Evolutionary conservation across 164 flowering plant genomes (phyloP), one percentile per base, ranked within the genome.

Genomic region (Stephania cephalantha): DNA sequence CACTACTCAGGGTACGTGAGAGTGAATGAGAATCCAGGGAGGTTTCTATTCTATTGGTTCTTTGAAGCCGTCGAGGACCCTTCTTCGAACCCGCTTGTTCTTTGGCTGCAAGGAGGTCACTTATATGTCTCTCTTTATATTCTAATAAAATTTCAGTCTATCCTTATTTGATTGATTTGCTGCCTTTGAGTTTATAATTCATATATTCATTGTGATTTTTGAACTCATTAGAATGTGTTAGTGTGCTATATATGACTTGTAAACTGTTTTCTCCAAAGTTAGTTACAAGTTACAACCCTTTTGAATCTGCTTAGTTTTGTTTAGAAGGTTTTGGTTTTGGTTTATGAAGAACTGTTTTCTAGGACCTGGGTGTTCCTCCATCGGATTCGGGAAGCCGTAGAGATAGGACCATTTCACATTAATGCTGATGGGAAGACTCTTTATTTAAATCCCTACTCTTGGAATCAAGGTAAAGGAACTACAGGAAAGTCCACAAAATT

Each of bases 341-440:
- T 50, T 11, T 50, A 10, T 50, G 55, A 50, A 71, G 63, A 71
- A 10, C 35, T 71, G n/a, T 1, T 71, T 6, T 77, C 12, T 66
- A 93, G 99, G 99, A 44, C 99, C 99, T 79, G 99, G 99, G 73
- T 95, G 98, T 81, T 95, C 97, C 65, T 93, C 99, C 10, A 87
- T 93, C 85, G 99, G 91, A 53, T 90, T 77, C 77, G 99, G 99
- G 84, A 87, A 79, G 96, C 98, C 66, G 97, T 89, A 75, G 99
- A 95, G 84, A 79, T 95, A n/a, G 98, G 99, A 45, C 98, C 99
- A 42, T 95, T 93, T 75, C 99, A 91, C 80, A 84, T 95, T 68
- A 85, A 77, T 74, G 72, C 87, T 76, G 97, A 93, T 80, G 96
- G 95, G 75, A 90, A 88, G 83, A 85, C 89, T 58, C 87, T 95